A percentile compares a stretch with the other conserved stretches of the same genome.
These are phyloP conservation scores for Colletotrichum tanaceti DNA, from an alignment of 2,329 filamentous ascomycete genomes.

Conservation along the genomic window DNA sequence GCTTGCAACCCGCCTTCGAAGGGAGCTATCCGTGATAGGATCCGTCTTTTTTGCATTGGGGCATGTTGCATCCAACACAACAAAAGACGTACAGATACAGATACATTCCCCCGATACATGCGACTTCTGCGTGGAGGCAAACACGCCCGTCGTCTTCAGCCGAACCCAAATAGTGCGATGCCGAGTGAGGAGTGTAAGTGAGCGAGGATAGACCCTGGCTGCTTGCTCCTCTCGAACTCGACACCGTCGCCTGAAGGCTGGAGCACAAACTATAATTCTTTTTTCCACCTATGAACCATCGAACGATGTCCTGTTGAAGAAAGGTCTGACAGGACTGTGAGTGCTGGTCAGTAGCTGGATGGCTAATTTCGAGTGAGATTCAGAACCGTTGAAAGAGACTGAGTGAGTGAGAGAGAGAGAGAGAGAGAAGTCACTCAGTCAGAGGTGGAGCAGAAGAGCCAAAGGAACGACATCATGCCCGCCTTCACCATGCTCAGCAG, in stretches of 20 bases:
- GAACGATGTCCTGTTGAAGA: not conserved
- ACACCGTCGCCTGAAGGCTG: slow-evolving; percentile 8
- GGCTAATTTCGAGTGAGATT: not conserved
- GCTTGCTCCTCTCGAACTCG: not conserved
- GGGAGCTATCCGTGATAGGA: slow-evolving; percentile 14
- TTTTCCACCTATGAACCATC: not conserved
- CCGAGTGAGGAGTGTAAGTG: too few species aligned
- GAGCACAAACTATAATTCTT: too few species aligned
- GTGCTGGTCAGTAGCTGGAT: not conserved
- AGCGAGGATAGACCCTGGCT: not conserved
- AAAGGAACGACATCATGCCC: slow-evolving; percentile 19
- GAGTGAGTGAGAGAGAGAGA: too few species aligned
- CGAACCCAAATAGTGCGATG: slow-evolving; percentile 9
- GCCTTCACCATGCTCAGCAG: slow-evolving; percentile 30
- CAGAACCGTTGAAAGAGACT: too few species aligned
- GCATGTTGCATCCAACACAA: not conserved
- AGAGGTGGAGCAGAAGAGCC: not conserved
- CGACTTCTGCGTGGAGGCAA: slow-evolving; percentile 2
- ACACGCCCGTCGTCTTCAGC: not conserved
- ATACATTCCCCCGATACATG: not conserved
- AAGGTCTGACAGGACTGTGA: not conserved
- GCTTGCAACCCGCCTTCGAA: too few species aligned
- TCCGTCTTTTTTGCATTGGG: slow-evolving; percentile 1
- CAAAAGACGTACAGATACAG: too few species aligned
- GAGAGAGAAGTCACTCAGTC: too few species aligned